These are phyloP conservation scores for Sicyos edulis DNA, from an alignment of 306 rosid genomes.

Conservation along the genomic window DNA sequence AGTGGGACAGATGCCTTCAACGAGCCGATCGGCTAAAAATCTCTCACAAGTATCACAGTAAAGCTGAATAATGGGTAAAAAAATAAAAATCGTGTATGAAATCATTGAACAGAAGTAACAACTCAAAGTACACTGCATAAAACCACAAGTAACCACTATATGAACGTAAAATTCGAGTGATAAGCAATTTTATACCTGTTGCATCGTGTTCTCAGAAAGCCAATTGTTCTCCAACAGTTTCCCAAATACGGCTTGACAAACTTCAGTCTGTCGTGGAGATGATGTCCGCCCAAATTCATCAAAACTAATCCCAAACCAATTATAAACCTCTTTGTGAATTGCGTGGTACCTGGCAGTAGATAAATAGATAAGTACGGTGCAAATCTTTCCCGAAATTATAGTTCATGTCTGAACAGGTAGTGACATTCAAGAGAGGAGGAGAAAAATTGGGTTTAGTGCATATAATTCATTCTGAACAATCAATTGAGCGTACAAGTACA, in stretches of 20 bases:
- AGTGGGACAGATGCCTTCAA: slow-evolving; percentile 86
- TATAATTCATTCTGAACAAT: background rate
- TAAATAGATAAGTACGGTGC: background rate
- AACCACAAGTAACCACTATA: no score
- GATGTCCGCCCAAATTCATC: slow-evolving; percentile 96
- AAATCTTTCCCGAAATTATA: background rate
- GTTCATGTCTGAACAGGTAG: background rate
- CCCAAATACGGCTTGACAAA: slow-evolving; percentile 75
- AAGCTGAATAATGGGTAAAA: slow-evolving; percentile 49
- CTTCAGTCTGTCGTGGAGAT: slow-evolving; percentile 73
- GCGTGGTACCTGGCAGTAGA: slow-evolving; percentile 54
- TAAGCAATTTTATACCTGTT: slow-evolving; percentile 53
- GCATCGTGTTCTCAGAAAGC: slow-evolving; percentile 81
- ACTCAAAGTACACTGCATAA: background rate
- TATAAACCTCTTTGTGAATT: slow-evolving; percentile 73
- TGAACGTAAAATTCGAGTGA: background rate
- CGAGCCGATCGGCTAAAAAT: slow-evolving; percentile 87
- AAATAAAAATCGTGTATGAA: background rate
- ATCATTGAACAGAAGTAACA: background rate
- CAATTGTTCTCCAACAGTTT: slow-evolving; percentile 58
- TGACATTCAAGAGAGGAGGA: background rate
- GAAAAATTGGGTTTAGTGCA: background rate
- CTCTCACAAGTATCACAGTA: slow-evolving; percentile 72
- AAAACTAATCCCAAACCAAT: slow-evolving; percentile 83
- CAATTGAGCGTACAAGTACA: background rate